Conservation (phyloP, 441 rosid genomes). For the Gossypium davidsonii region DNA sequence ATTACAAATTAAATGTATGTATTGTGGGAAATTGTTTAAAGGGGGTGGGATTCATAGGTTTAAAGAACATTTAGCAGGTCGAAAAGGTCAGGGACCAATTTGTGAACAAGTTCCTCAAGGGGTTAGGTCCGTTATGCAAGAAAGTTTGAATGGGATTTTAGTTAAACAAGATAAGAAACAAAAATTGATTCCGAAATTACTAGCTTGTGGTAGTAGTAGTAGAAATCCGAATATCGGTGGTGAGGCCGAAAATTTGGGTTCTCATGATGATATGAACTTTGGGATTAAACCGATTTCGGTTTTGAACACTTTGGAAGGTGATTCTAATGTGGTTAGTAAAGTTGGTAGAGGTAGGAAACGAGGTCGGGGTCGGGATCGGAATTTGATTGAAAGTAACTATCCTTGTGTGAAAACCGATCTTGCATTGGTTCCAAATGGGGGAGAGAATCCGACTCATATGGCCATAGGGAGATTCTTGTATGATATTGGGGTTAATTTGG, state of each 20-base stretch:
- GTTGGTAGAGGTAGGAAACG: constrained; percentile 41
- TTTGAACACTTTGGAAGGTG: constrained; percentile 21
- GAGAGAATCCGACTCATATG: constrained; percentile 35
- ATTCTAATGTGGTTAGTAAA: constrained; percentile 28
- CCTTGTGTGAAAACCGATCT: neutral
- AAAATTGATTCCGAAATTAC: constrained; percentile 21
- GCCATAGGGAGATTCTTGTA: constrained; percentile 64
- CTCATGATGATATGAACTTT: constrained; percentile 27
- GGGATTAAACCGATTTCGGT: constrained; percentile 22
- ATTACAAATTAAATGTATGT: constrained; percentile 66
- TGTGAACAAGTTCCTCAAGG: constrained; percentile 67
- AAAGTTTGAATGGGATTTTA: constrained; percentile 52
- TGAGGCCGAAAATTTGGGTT: constrained; percentile 27
- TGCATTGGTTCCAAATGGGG: constrained; percentile 21
- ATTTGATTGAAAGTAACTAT: neutral
- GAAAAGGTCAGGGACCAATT: constrained; percentile 69
- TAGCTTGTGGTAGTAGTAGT: neutral
- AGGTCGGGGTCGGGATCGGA: constrained; percentile 32
- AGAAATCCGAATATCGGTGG: neutral
- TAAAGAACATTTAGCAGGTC: constrained; percentile 92
- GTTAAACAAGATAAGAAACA: constrained; percentile 51
- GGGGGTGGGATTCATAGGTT: constrained; percentile 96
- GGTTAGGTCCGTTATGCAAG: constrained; percentile 52
- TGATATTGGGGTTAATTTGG: constrained; percentile 67
- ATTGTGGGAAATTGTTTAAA: constrained; percentile 72